These are phyloP conservation scores for Sugiyamaella grinbergsii DNA, from an alignment of 1,139 yeast genomes.

Conservation along the genomic window DNA sequence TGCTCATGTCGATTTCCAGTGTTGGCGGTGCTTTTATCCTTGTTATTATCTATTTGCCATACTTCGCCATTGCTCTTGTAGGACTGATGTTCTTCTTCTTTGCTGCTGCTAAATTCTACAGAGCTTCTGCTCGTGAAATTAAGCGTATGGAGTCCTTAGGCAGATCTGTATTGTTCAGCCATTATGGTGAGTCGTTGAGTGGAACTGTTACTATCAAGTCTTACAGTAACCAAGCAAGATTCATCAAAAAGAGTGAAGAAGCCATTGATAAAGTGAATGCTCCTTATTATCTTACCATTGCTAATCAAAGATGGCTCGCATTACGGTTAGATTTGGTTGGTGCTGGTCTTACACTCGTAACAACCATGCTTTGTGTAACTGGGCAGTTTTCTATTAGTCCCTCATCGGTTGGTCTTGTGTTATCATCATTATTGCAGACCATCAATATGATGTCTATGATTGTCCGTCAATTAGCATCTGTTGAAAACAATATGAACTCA, in stretches of 20 bases:
- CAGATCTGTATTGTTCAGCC: slow-evolving; percentile 75
- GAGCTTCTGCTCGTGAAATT: slow-evolving; percentile 78
- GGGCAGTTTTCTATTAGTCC: slow-evolving; percentile 64
- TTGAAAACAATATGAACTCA: slow-evolving; percentile 82
- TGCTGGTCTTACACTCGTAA: slow-evolving; percentile 48
- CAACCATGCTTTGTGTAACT: slow-evolving; percentile 62
- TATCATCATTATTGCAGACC: slow-evolving; percentile 48
- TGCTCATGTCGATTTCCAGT: slow-evolving; percentile 53
- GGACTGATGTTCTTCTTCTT: slow-evolving; percentile 52
- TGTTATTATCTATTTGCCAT: slow-evolving; percentile 72
- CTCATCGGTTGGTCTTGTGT: slow-evolving; percentile 69
- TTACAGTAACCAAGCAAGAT: slow-evolving; percentile 53
- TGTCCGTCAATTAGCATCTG: slow-evolving; percentile 57
- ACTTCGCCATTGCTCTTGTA: slow-evolving; percentile 73
- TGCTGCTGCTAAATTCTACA: slow-evolving; percentile 61
- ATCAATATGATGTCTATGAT: slow-evolving; percentile 40
- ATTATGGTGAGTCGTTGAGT: slow-evolving; percentile 70
- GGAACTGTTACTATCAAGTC: slow-evolving; percentile 75
- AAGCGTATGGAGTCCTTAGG: slow-evolving; percentile 79
- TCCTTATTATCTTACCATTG: slow-evolving; percentile 65
- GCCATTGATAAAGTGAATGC: slow-evolving; percentile 68
- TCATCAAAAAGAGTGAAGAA: slow-evolving; percentile 52
- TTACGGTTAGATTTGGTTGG: slow-evolving; percentile 62
- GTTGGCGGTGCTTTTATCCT: slow-evolving; percentile 67
- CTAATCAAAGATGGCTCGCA: slow-evolving; percentile 79